These are phyloP conservation scores for Voacanga thouarsii DNA, from an alignment of 257 asterid species.

Conservation along the genomic window DNA sequence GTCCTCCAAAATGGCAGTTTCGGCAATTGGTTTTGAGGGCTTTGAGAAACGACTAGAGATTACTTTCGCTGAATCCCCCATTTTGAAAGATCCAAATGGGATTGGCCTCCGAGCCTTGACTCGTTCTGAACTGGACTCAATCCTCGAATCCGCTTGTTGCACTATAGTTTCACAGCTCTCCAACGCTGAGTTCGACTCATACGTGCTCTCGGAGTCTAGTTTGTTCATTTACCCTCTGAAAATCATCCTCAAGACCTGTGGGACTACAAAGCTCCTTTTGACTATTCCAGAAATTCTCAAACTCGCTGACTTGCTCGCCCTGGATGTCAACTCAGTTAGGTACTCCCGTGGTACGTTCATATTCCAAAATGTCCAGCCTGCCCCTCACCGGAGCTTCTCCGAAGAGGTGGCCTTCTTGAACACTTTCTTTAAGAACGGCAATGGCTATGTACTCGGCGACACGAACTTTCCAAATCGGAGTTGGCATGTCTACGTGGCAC, in stretches of 20 bases:
- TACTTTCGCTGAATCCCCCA: slow-evolving; percentile 24
- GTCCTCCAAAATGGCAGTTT: slow-evolving; percentile 21
- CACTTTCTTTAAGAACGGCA: slow-evolving; percentile 21
- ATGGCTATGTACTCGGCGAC: slow-evolving; percentile 31
- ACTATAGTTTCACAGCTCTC: slow-evolving; percentile 43
- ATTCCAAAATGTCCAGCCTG: slow-evolving; percentile 31
- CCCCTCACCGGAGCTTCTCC: slow-evolving; percentile 46
- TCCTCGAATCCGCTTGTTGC: slow-evolving; percentile 48
- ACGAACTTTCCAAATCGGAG: slow-evolving; percentile 23
- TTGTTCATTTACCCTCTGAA: slow-evolving; percentile 39
- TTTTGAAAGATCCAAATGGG: slow-evolving; percentile 27
- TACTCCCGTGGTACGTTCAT: slow-evolving; percentile 47
- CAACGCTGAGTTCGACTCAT: slow-evolving; percentile 40
- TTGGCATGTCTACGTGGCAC: slow-evolving; percentile 49
- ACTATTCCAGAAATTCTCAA: slow-evolving; percentile 34
- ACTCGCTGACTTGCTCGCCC: slow-evolving; percentile 30
- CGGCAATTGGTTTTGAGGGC: slow-evolving; percentile 49
- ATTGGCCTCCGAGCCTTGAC: slow-evolving; percentile 35
- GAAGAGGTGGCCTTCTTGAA: slow-evolving; percentile 41
- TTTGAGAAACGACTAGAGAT: slow-evolving; percentile 48
- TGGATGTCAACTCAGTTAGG: slow-evolving; percentile 24
- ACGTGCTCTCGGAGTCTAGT: slow-evolving; percentile 51
- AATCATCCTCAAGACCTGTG: slow-evolving; percentile 46
- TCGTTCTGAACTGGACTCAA: slow-evolving; percentile 33
- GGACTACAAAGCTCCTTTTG: slow-evolving; percentile 39